Percentiles rank a stretch among this genome's conserved stretches.
phyloP scores from a whole-genome alignment of 306 rosid species.

The Castanea crenata region DNA sequence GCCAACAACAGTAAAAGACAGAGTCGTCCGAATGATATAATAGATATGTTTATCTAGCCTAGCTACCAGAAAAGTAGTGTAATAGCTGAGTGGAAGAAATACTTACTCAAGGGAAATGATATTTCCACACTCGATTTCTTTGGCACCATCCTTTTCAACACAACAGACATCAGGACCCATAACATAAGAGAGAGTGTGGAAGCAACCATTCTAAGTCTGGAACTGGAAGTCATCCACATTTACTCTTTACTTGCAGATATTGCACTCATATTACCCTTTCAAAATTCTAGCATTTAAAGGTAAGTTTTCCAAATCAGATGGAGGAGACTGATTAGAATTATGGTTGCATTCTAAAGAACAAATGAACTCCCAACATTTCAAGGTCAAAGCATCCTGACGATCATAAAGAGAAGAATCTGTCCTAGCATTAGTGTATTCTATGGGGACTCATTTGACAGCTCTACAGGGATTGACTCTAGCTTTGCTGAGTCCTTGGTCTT shows the following conservation, averaged over 20 bases:
- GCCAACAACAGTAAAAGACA: not conserved
- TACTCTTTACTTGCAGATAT: no score
- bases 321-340: not conserved
- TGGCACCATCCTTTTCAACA: no score
- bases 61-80: not conserved
- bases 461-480: no score
- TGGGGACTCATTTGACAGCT: no score
- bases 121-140: no score
- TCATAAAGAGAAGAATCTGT: not conserved
- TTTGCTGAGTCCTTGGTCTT: no score
- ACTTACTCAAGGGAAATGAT: no score
- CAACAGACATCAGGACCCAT: no score
- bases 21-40: not conserved
- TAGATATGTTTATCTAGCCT: slow-evolving; percentile 3
- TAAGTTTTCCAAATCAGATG: not conserved
- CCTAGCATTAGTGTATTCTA: no score
- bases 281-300: not conserved
- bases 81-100: not conserved
- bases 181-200: no score
- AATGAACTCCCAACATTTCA: not conserved
- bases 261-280: not conserved
- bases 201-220: no score
- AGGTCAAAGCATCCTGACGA: not conserved
- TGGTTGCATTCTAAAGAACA: not conserved
- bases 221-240: no score